Evolutionary conservation across 306 rosid genomes (phyloP).

Genomic region (Cicer bijugum): DNA sequence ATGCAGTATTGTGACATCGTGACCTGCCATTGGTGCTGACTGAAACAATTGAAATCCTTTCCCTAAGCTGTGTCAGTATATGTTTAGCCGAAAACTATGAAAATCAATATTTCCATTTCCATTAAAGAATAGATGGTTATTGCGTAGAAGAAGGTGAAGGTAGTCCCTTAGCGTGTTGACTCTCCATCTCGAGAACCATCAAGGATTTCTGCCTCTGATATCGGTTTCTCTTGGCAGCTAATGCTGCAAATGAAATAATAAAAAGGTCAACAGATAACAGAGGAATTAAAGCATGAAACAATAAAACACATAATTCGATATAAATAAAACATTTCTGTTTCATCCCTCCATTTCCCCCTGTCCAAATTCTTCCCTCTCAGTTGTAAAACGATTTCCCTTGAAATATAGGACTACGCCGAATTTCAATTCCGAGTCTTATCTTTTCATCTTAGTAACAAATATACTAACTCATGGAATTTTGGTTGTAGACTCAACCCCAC

Average conservation of each 20-base stretch:
- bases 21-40: slow-evolving; percentile 40
- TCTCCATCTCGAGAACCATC: slow-evolving; percentile 95
- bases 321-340: slow-evolving; percentile 28
- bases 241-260: slow-evolving; percentile 62
- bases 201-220: slow-evolving; percentile 89
- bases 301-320: not conserved
- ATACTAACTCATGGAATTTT: not conserved
- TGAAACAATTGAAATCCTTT: slow-evolving; percentile 20
- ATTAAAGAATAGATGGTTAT: slow-evolving; percentile 34
- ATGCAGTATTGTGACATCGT: slow-evolving; percentile 40
- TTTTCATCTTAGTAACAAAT: not conserved
- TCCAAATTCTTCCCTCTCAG: not conserved
- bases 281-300: slow-evolving; percentile 5
- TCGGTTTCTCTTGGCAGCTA: slow-evolving; percentile 83
- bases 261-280: slow-evolving; percentile 25
- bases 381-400: not conserved
- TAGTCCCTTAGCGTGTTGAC: slow-evolving; percentile 90
- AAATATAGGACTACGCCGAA: not conserved
- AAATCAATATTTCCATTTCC: slow-evolving; percentile 19
- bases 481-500: not conserved
- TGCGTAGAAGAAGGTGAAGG: slow-evolving; percentile 59
- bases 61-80: slow-evolving; percentile 40
- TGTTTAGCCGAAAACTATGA: slow-evolving; percentile 41
- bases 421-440: not conserved
- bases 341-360: not conserved